Percentiles rank a stretch among this genome's conserved stretches.
Evolutionary conservation across 208 protist species (phyloP).

Genomic region (Porcisia hertigi): DNA sequence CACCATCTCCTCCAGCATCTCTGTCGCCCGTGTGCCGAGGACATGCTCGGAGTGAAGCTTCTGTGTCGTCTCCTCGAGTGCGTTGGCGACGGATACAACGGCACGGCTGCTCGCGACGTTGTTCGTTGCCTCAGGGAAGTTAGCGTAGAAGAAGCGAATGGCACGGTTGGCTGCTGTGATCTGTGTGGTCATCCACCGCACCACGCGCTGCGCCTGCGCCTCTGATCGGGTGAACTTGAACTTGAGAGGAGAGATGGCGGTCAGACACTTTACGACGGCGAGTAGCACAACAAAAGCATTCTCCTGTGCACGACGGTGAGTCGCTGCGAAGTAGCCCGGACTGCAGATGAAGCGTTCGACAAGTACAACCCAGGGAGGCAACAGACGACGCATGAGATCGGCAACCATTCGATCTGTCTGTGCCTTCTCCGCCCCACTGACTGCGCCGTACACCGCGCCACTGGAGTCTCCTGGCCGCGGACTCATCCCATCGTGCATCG

Average conservation of each 20-base stretch:
- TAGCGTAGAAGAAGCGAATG: slow-evolving; percentile 76
- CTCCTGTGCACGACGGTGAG: slow-evolving; percentile 71
- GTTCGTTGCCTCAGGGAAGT: slow-evolving; percentile 71
- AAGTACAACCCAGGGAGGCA: slow-evolving; percentile 63
- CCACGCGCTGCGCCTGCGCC: slow-evolving; percentile 53
- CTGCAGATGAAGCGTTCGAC: slow-evolving; percentile 54
- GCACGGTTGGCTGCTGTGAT: slow-evolving; percentile 45
- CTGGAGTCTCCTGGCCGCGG: slow-evolving; percentile 6
- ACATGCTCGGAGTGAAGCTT: slow-evolving; percentile 58
- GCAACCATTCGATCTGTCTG: slow-evolving; percentile 26
- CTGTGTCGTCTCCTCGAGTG: slow-evolving; percentile 41
- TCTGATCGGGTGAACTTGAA: slow-evolving; percentile 53
- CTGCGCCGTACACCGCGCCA: slow-evolving; percentile 8
- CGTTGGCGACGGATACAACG: slow-evolving; percentile 58
- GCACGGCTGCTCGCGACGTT: slow-evolving; percentile 67
- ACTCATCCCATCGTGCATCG: slow-evolving; percentile 14
- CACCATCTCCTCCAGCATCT: slow-evolving; percentile 42
- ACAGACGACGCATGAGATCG: slow-evolving; percentile 49
- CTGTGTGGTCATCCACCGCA: slow-evolving; percentile 61
- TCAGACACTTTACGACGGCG: slow-evolving; percentile 66
- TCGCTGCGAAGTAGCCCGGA: slow-evolving; percentile 49
- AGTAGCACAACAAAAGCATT: slow-evolving; percentile 83
- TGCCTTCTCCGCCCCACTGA: slow-evolving; percentile 11
- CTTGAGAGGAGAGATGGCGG: slow-evolving; percentile 50
- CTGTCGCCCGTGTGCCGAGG: slow-evolving; percentile 43